Evolutionary conservation across 306 rosid genomes (phyloP).

Genomic region (Fagus crenata): DNA sequence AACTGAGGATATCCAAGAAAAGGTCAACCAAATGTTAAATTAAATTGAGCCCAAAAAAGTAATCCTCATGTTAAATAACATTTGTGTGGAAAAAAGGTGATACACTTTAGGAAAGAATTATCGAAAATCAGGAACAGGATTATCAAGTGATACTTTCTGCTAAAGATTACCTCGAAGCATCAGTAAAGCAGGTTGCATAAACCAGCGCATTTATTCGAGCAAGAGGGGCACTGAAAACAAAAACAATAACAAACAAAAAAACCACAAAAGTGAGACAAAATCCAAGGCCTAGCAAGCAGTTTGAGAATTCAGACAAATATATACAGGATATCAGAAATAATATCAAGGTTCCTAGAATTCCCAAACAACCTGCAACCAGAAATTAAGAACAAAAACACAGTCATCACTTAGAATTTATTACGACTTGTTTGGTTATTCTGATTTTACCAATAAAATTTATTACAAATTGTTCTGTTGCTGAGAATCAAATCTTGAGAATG

Average conservation of each 20-base stretch:
- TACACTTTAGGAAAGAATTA: constrained; percentile 5
- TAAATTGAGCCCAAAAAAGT: too few relatives aligned
- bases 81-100: constrained; percentile 8
- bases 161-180: constrained; percentile 75
- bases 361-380: too few relatives aligned
- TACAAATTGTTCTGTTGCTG: too few relatives aligned
- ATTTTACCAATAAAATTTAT: too few relatives aligned
- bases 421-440: too few relatives aligned
- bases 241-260: constrained; percentile 5
- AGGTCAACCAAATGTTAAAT: neutral
- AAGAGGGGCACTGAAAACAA: constrained; percentile 64
- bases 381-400: too few relatives aligned
- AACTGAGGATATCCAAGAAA: constrained; percentile 50
- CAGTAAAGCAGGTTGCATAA: constrained; percentile 94
- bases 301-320: too few relatives aligned
- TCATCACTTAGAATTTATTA: too few relatives aligned
- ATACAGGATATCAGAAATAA: too few relatives aligned
- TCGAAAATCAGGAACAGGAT: constrained; percentile 17
- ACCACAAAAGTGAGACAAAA: constrained; percentile 14
- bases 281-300: too few relatives aligned
- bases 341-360: too few relatives aligned
- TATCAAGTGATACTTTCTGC: constrained; percentile 27
- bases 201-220: constrained; percentile 76
- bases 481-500: too few relatives aligned
- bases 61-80: neutral